These are phyloP conservation scores for Paspalum notatum DNA, from an alignment of 176 grass and related monocot species.

Conservation along the genomic window DNA sequence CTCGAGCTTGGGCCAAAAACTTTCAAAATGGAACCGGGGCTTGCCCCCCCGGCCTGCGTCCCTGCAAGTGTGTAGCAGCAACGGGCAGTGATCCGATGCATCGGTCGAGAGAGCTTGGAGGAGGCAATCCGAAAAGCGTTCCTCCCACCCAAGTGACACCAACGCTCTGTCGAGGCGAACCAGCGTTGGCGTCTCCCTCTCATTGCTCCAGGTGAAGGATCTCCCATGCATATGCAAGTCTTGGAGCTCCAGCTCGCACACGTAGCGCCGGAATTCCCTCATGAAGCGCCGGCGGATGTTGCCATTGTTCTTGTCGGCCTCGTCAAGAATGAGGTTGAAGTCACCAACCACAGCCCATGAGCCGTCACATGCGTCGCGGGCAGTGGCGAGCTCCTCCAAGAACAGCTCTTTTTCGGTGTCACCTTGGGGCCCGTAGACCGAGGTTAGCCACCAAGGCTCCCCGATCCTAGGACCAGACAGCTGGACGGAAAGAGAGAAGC, in stretches of 20 bases:
- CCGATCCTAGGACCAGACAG: background rate
- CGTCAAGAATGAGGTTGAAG: background rate
- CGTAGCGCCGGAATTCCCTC: background rate
- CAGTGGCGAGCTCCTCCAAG: background rate
- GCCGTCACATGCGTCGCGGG: background rate
- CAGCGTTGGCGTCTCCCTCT: background rate
- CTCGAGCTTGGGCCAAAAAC: too few species aligned
- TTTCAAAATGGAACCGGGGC: too few species aligned
- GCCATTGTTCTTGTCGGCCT: background rate
- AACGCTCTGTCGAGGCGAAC: background rate
- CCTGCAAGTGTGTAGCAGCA: too few species aligned
- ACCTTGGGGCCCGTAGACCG: background rate
- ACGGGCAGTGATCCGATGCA: too few species aligned
- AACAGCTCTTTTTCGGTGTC: background rate
- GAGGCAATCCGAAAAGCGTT: too few species aligned
- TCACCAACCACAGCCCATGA: background rate
- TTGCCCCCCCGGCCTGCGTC: too few species aligned
- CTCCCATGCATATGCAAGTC: background rate
- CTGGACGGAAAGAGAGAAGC: background rate
- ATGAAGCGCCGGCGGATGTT: background rate
- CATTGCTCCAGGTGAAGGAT: background rate
- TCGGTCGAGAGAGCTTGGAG: too few species aligned
- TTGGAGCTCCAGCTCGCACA: background rate
- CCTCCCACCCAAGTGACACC: too few species aligned
- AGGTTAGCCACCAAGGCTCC: background rate